Evolutionary conservation across 371 early-diverging fungal genomes (phyloP).

Genomic region (Rhizomucor pusillus): DNA sequence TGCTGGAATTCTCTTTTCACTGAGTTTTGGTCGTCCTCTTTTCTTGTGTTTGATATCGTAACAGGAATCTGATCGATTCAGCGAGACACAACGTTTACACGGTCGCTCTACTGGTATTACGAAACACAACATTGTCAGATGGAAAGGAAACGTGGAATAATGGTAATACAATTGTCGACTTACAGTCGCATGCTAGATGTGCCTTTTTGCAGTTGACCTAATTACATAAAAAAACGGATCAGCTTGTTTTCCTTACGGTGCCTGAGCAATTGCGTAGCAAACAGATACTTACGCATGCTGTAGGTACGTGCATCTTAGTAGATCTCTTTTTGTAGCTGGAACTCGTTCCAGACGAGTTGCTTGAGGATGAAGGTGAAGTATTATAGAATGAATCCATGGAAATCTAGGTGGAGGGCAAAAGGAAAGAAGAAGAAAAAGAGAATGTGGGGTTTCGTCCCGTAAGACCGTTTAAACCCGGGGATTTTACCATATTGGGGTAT

Average conservation of each 20-base stretch:
- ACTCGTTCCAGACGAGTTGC: background rate
- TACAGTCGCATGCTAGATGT: slow-evolving; percentile 25
- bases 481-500: too few relatives aligned
- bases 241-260: too few relatives aligned
- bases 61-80: background rate
- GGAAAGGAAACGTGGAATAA: background rate
- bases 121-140: background rate
- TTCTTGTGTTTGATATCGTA: background rate
- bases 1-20: background rate
- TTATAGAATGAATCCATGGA: slow-evolving; percentile 8
- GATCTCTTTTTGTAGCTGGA: slow-evolving; percentile 11
- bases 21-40: background rate
- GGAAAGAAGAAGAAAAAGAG: slow-evolving; percentile 8
- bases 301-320: slow-evolving; percentile 21
- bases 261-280: background rate
- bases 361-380: background rate
- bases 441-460: background rate
- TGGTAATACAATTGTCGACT: background rate
- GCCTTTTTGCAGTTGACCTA: slow-evolving; percentile 24
- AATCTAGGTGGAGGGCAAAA: background rate
- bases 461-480: too few relatives aligned
- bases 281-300: slow-evolving; percentile 18
- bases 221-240: too few relatives aligned
- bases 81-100: background rate
- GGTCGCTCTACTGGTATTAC: background rate